These are phyloP conservation scores for Phanerochaete sordida DNA, from an alignment of 768 basidiomycete species.

Conservation along the genomic window DNA sequence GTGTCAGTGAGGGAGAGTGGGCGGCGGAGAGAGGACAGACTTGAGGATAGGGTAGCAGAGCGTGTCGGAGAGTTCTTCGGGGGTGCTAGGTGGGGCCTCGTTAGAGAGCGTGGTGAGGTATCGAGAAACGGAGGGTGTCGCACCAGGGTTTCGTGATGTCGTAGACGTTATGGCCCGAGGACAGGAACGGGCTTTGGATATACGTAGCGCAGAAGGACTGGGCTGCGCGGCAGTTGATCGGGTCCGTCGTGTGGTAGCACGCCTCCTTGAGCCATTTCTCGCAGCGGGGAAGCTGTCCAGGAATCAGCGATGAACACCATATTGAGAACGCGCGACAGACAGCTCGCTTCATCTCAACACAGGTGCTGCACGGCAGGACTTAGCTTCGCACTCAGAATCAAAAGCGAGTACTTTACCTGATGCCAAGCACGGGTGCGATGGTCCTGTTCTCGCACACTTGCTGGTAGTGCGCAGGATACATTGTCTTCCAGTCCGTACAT, in stretches of 20 bases:
- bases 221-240: constrained; percentile 40
- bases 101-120: too few species aligned
- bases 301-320: not conserved
- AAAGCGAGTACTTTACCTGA: constrained; percentile 30
- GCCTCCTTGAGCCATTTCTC: constrained; percentile 32
- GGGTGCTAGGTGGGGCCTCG: constrained; percentile 41
- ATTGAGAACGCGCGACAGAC: constrained; percentile 25
- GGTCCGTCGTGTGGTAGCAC: constrained; percentile 43
- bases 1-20: not conserved
- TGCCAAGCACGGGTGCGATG: constrained; percentile 42
- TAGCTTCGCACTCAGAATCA: not conserved
- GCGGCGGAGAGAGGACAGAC: constrained; percentile 21
- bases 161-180: constrained; percentile 50
- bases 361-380: constrained; percentile 22
- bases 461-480: constrained; percentile 43
- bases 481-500: constrained; percentile 34
- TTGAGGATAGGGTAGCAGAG: constrained; percentile 60
- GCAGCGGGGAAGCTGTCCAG: constrained; percentile 25
- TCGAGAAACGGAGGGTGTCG: not conserved
- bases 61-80: constrained; percentile 64
- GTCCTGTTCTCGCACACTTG: constrained; percentile 47
- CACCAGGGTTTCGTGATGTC: constrained; percentile 52
- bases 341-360: constrained; percentile 41
- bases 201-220: constrained; percentile 32
- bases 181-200: constrained; percentile 23